A percentile compares a stretch with the other conserved stretches of the same genome.
Conservation (phyloP, 345 rosid species). For the Eutrema yunnanense region DNA sequence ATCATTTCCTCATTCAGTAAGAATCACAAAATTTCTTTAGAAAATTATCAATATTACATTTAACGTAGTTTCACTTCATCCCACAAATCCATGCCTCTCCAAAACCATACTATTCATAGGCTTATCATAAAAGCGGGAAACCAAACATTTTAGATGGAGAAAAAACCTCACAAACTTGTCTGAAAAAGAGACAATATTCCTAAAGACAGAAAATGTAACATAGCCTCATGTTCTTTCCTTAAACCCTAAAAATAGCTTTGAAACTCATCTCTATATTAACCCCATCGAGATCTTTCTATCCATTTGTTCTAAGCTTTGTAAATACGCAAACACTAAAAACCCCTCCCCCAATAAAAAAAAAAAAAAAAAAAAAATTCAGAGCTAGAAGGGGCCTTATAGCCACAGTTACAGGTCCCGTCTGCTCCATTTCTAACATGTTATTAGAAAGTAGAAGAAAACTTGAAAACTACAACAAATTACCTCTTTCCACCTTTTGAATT, state of each 20-base stretch:
- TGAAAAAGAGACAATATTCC: neutral
- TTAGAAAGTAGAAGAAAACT: neutral
- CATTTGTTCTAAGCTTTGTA: neutral
- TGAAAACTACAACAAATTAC: neutral
- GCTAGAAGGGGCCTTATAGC: slow-evolving; percentile 20
- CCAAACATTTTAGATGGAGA: slow-evolving; percentile 9
- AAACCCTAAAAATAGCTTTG: slow-evolving; percentile 20
- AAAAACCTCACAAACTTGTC: slow-evolving; percentile 7
- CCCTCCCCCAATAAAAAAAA: neutral
- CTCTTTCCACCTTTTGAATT: neutral
- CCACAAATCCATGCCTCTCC: neutral
- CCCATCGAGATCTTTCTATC: neutral
- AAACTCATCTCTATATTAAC: slow-evolving; percentile 7
- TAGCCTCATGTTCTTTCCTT: slow-evolving; percentile 12
- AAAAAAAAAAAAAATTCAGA: neutral
- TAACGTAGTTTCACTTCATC: neutral
- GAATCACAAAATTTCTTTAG: too few relatives aligned
- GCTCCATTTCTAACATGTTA: slow-evolving; percentile 7
- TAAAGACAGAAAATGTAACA: slow-evolving; percentile 22
- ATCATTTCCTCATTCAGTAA: neutral
- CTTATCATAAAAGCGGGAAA: neutral
- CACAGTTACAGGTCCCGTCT: slow-evolving; percentile 14
- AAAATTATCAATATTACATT: neutral
- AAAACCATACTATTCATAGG: slow-evolving; percentile 22
- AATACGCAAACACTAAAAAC: neutral